Evolutionary conservation across 2,329 filamentous ascomycete genomes (phyloP).

Genomic region (Pseudogymnoascus sp.): DNA sequence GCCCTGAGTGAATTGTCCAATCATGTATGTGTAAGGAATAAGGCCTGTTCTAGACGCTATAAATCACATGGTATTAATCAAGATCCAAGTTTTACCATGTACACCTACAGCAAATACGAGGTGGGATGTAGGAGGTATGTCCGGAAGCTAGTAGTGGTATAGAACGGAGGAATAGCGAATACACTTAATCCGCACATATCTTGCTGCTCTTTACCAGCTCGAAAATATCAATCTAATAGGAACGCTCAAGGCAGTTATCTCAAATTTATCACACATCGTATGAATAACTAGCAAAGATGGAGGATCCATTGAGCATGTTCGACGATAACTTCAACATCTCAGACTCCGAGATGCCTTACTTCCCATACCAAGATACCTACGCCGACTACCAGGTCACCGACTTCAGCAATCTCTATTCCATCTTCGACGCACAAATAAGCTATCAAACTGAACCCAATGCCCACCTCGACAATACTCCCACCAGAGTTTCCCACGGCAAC

Average conservation of each 20-base stretch:
- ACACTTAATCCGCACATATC: not conserved
- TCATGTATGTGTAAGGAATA: not conserved
- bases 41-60: not conserved
- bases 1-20: not conserved
- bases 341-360: not conserved
- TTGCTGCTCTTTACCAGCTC: not conserved
- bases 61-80: not conserved
- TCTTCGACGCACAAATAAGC: not conserved
- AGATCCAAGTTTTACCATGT: not conserved
- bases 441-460: not conserved
- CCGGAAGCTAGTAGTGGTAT: not conserved
- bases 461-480: not conserved
- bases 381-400: not conserved
- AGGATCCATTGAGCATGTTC: not conserved
- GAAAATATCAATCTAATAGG: not conserved
- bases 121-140: not conserved
- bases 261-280: not conserved
- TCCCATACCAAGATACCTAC: not conserved
- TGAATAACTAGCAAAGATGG: not conserved
- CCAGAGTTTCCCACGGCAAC: not conserved
- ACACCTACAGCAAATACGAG: not conserved
- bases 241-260: not conserved
- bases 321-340: not conserved
- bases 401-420: not conserved
- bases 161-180: not conserved